phyloP scores from a whole-genome alignment of 768 basidiomycete species.

The Boletellus sp. region DNA sequence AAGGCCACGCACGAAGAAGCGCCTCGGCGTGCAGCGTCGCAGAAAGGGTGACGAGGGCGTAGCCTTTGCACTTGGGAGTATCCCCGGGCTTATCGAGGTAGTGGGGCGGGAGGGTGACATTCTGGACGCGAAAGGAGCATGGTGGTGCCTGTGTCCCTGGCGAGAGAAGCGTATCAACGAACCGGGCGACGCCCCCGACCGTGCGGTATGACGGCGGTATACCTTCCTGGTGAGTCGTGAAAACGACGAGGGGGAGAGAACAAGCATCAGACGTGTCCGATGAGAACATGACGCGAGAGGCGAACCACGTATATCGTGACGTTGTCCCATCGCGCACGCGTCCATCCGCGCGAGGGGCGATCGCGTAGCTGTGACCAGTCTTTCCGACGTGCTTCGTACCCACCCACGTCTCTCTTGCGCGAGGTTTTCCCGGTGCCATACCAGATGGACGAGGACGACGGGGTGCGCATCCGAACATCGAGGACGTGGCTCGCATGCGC shows the following conservation, averaged over 20 bases:
- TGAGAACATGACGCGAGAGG: background rate
- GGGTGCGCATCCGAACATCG: conserved; percentile 60
- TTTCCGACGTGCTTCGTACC: conserved; percentile 64
- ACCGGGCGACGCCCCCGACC: conserved; percentile 45
- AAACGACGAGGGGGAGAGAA: background rate
- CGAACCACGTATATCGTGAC: conserved; percentile 64
- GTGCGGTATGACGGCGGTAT: conserved; percentile 55
- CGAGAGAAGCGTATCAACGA: conserved; percentile 38
- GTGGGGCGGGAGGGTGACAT: conserved; percentile 57
- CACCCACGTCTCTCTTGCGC: conserved; percentile 38
- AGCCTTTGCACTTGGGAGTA: conserved; percentile 64
- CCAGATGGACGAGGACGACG: conserved; percentile 35
- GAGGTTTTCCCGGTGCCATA: conserved; percentile 30
- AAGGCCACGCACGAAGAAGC: conserved; percentile 58
- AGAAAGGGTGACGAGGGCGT: conserved; percentile 64
- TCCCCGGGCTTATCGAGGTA: conserved; percentile 56
- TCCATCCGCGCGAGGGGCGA: conserved; percentile 24
- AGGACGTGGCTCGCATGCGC: conserved; percentile 41
- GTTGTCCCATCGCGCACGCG: conserved; percentile 55
- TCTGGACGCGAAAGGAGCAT: conserved; percentile 40
- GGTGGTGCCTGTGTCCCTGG: background rate
- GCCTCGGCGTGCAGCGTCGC: conserved; percentile 36
- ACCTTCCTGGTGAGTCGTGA: conserved; percentile 53
- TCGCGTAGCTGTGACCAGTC: conserved; percentile 34
- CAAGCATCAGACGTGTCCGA: too few species aligned